Evolutionary conservation across 768 basidiomycete genomes (phyloP).

Genomic region (Sarcodon aspratus): DNA sequence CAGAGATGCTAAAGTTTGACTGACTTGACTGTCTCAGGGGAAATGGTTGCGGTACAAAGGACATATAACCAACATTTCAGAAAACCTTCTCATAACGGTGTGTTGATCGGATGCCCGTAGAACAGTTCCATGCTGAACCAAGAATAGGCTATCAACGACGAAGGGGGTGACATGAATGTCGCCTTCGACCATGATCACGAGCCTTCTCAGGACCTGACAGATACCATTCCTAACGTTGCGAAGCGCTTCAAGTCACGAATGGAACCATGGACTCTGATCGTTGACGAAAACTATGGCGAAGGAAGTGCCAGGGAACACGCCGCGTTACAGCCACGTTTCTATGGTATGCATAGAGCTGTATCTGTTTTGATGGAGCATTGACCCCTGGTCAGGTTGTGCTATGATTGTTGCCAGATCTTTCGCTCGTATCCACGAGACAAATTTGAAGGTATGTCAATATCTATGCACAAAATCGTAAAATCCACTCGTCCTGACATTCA

Average conservation of each 20-base stretch:
- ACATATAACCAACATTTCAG: constrained; percentile 91
- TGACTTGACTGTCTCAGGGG: constrained; percentile 37
- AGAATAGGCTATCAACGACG: constrained; percentile 78
- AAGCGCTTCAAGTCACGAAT: constrained; percentile 76
- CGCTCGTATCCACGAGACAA: constrained; percentile 97
- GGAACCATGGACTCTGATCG: constrained; percentile 89
- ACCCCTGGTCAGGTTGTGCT: constrained; percentile 51
- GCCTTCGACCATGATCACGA: constrained; percentile 69
- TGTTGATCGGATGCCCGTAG: constrained; percentile 5
- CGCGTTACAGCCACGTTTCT: constrained; percentile 92
- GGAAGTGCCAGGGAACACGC: constrained; percentile 98
- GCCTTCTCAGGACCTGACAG: constrained; percentile 31
- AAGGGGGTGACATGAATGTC: constrained; percentile 86
- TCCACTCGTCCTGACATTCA: constrained; percentile 3
- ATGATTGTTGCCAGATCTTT: constrained; percentile 90
- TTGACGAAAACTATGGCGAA: constrained; percentile 97
- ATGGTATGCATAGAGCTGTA: constrained; percentile 35
- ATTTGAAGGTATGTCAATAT: constrained; percentile 59
- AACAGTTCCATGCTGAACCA: background rate
- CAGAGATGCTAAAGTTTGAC: background rate
- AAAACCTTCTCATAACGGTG: constrained; percentile 88
- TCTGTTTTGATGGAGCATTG: background rate
- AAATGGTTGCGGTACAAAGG: constrained; percentile 99
- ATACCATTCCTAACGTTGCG: constrained; percentile 85
- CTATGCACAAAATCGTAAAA: background rate